These are phyloP conservation scores for Parathielavia hyrcaniae DNA, from an alignment of 495 filamentous ascomycete species.

Conservation along the genomic window DNA sequence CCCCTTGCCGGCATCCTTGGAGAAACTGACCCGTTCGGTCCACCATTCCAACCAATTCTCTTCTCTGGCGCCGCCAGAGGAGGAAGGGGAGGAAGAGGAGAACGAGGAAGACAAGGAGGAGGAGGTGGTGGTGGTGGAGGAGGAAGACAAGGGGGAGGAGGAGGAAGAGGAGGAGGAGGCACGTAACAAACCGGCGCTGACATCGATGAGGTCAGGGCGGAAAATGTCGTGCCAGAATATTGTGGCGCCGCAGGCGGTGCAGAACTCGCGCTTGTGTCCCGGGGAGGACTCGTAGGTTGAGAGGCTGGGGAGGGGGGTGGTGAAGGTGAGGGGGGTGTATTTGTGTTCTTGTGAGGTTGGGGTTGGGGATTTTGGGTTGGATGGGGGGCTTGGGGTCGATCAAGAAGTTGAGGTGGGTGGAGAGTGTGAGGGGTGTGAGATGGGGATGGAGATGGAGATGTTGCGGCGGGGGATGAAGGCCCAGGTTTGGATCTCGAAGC, in stretches of 20 bases:
- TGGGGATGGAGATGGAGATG: constrained; percentile 47
- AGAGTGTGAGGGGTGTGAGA: not conserved
- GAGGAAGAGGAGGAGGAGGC: no score
- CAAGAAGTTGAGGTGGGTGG: not conserved
- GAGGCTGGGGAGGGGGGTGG: constrained; percentile 30
- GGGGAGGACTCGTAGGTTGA: constrained; percentile 50
- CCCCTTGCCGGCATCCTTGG: constrained; percentile 50
- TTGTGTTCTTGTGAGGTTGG: no score
- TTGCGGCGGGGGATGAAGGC: constrained; percentile 59
- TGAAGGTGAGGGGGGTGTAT: constrained; percentile 37
- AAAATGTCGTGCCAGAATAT: constrained; percentile 58
- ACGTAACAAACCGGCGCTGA: constrained; percentile 56
- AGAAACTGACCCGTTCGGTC: constrained; percentile 53
- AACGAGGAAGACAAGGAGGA: no score
- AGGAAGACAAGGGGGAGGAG: no score
- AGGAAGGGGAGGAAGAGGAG: constrained; percentile 28
- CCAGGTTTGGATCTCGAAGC: constrained; percentile 65
- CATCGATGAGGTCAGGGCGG: constrained; percentile 57
- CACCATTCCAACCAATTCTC: constrained; percentile 59
- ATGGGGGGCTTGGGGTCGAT: not conserved
- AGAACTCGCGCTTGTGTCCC: constrained; percentile 57
- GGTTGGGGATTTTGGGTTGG: not conserved
- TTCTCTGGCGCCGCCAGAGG: constrained; percentile 43
- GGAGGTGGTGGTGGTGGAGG: constrained; percentile 9
- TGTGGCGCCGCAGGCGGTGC: constrained; percentile 56